phyloP scores from a whole-genome alignment of 2,329 filamentous ascomycete genomes.

The Aspergillus thermomutatus region DNA sequence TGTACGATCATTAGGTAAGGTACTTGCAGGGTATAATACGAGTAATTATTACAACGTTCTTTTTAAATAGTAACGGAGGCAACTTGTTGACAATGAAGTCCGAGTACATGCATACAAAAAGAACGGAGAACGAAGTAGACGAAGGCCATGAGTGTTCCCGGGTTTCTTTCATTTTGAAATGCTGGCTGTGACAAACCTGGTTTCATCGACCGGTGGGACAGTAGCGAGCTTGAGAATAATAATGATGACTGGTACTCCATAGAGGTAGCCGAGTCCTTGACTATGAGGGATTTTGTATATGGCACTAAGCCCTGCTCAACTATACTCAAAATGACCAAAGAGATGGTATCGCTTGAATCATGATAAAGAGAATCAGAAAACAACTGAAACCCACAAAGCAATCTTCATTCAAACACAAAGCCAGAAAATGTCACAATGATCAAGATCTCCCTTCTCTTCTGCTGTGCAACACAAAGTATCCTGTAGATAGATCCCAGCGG shows the following conservation, averaged over 20 bases:
- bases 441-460: not conserved
- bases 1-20: not conserved
- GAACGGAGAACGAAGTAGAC: not conserved
- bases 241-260: slow-evolving; percentile 4
- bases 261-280: slow-evolving; percentile 7
- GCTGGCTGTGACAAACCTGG: not conserved
- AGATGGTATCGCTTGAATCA: not conserved
- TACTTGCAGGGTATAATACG: not conserved
- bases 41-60: not conserved
- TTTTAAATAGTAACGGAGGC: not conserved
- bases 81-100: not conserved
- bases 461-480: not conserved
- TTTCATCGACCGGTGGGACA: slow-evolving; percentile 6
- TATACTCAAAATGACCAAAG: not conserved
- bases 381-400: not conserved
- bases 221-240: not conserved
- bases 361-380: not conserved
- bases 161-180: not conserved
- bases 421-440: not conserved
- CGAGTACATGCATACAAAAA: not conserved
- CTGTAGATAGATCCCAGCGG: not conserved
- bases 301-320: slow-evolving; percentile 6
- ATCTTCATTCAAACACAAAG: not conserved
- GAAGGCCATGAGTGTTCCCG: no score
- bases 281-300: slow-evolving; percentile 20